Conservation (phyloP, 768 basidiomycete species). For the Russula sp. region DNA sequence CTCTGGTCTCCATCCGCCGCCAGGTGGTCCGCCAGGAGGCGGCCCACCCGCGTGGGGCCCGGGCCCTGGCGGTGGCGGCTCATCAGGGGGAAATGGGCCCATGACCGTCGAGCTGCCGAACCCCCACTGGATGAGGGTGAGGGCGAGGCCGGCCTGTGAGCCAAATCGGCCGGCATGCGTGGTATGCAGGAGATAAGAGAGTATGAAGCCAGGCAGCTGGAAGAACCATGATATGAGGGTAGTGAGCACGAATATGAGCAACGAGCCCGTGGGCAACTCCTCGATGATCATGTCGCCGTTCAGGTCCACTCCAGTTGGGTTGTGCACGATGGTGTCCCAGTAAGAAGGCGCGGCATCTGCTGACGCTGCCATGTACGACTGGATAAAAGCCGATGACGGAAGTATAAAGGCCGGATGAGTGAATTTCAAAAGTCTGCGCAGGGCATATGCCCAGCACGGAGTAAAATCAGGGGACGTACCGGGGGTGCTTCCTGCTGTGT, state of each 20-base stretch:
- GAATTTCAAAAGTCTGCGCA: not conserved
- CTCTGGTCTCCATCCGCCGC: conserved; percentile 27
- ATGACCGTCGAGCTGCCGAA: conserved; percentile 54
- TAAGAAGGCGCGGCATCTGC: conserved; percentile 91
- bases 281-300: conserved; percentile 80
- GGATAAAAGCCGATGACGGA: not conserved
- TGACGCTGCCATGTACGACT: conserved; percentile 87
- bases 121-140: conserved; percentile 92
- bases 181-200: conserved; percentile 90
- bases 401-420: not conserved
- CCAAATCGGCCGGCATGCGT: conserved; percentile 94
- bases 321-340: conserved; percentile 94
- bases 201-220: conserved; percentile 90
- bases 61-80: not conserved
- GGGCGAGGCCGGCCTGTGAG: conserved; percentile 90
- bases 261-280: conserved; percentile 81
- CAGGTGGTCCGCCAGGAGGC: not conserved
- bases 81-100: conserved; percentile 31
- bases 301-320: conserved; percentile 55
- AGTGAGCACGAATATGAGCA: conserved; percentile 71
- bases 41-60: not conserved
- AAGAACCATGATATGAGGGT: conserved; percentile 90
- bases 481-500: conserved; percentile 81
- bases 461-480: conserved; percentile 49
- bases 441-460: not conserved